Evolutionary conservation across 1,284 basidiomycete genomes (phyloP).

Genomic region (Vanrija pseudolonga): DNA sequence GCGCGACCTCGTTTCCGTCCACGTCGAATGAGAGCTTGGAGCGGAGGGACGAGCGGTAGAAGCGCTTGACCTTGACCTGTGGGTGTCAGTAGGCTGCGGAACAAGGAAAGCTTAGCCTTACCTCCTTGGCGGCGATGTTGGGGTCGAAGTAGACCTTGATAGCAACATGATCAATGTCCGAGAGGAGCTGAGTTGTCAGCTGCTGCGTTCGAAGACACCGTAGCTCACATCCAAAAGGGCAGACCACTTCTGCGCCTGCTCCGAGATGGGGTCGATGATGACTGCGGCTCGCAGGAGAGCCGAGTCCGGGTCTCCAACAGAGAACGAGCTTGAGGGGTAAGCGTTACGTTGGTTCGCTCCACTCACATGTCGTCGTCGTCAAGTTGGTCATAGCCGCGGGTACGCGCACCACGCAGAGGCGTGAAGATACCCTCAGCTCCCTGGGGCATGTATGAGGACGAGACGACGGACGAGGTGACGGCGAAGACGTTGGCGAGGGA

Average conservation of each 20-base stretch:
- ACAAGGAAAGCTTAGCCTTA: conserved; percentile 40
- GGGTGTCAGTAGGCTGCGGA: neutral
- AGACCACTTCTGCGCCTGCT: conserved; percentile 78
- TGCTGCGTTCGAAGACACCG: neutral
- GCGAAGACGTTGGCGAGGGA: conserved; percentile 61
- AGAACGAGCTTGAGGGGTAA: conserved; percentile 57
- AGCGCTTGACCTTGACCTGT: conserved; percentile 86
- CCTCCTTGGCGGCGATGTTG: conserved; percentile 59
- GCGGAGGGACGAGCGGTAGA: conserved; percentile 76
- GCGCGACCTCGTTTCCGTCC: conserved; percentile 55
- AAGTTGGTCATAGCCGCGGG: conserved; percentile 60
- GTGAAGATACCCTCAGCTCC: conserved; percentile 71
- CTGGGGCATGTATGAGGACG: conserved; percentile 60
- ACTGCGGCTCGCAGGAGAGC: conserved; percentile 71
- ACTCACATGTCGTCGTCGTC: conserved; percentile 63
- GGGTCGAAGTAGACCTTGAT: conserved; percentile 76
- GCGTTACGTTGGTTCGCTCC: too few relatives aligned
- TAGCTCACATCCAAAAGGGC: conserved; percentile 64
- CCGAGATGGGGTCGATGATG: conserved; percentile 79
- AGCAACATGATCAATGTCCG: conserved; percentile 54
- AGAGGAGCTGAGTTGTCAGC: conserved; percentile 44
- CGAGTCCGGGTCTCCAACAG: conserved; percentile 62
- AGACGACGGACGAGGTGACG: conserved; percentile 65
- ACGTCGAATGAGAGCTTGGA: conserved; percentile 63
- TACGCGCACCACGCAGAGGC: conserved; percentile 52